Evolutionary conservation across 768 basidiomycete genomes (phyloP), one percentile per base, ranked within the genome.

Genomic region (Mrakia gelida): DNA sequence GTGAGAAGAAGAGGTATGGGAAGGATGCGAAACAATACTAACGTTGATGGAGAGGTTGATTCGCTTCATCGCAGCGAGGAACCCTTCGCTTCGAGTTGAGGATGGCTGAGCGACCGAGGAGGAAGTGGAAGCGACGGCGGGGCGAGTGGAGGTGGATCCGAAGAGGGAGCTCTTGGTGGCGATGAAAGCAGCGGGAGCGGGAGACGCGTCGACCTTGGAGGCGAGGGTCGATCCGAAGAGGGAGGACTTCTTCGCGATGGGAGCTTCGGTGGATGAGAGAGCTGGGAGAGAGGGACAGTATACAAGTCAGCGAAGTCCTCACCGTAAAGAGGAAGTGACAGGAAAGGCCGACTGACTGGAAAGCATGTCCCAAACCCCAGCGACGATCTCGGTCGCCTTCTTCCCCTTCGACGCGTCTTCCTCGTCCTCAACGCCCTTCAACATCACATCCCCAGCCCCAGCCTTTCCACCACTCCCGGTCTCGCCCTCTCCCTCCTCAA

Each of bases 401-500:
- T 70, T 75, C 80, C 80, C 59, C 15, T 65, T 70, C 49, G 74
- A 65, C 26, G 70, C 70, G 16, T 75, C 75, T 18, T 78, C 59
- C 21, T 72, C 76, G 49, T 78, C 54, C 75, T 45, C 76, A 80
- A 32, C 72, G 73, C 23, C 80, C 75, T 61, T 72, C 62, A 78
- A 76, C 71, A 85, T 72, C 54, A 84, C 84, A 59, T 80, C 28
- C 21, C 73, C 75, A 71, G 77, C 77, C 75, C 28, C 80, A 28
- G 26, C 30, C 73, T 38, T 77, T 21, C 45, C 52, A 54, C 65
- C 62, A 62, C 63, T 61, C 43, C 63, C 61, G 32, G 75, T 73
- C 23, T 61, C 67, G 30, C 52, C 73, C 76, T 76, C 49, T 28
- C 70, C 74, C 71, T 77, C 81, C 80, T 86, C 86, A 28, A 89